phyloP scores from a whole-genome alignment of 2,329 filamentous ascomycete genomes.

The Cladobotryum protrusum region DNA sequence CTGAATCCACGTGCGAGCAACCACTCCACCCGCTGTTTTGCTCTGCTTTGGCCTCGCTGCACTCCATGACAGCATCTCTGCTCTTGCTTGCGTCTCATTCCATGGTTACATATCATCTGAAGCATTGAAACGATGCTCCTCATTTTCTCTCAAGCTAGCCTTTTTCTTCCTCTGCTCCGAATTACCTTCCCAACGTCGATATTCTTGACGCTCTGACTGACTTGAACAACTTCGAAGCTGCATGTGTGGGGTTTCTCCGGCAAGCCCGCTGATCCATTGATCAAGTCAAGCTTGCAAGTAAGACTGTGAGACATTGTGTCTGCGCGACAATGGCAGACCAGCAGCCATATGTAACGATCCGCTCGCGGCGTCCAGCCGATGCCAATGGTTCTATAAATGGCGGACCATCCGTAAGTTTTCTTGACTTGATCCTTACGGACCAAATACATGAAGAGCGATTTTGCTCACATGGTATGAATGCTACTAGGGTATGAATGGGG shows the following conservation, averaged over 20 bases:
- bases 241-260: not conserved
- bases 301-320: not conserved
- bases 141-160: constrained; percentile 3
- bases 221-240: not conserved
- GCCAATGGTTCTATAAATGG: constrained; percentile 41
- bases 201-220: not conserved
- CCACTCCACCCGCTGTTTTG: constrained; percentile 2
- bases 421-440: not conserved
- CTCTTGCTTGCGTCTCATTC: not conserved
- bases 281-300: not conserved
- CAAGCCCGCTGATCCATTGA: not conserved
- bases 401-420: constrained; percentile 36
- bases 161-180: not conserved
- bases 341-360: constrained; percentile 48
- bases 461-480: not conserved
- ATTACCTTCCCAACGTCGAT: too few relatives aligned
- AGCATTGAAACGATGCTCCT: constrained; percentile 1
- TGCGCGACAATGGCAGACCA: constrained; percentile 33
- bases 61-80: constrained; percentile 1
- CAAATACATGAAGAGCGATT: not conserved
- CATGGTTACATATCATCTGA: constrained; percentile 1
- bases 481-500: constrained; percentile 13
- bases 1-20: constrained; percentile 6
- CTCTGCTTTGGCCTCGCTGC: not conserved
- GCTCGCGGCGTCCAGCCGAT: constrained; percentile 42